Conservation (phyloP, 305 asterid genomes). For the Fraxinus sp. region DNA sequence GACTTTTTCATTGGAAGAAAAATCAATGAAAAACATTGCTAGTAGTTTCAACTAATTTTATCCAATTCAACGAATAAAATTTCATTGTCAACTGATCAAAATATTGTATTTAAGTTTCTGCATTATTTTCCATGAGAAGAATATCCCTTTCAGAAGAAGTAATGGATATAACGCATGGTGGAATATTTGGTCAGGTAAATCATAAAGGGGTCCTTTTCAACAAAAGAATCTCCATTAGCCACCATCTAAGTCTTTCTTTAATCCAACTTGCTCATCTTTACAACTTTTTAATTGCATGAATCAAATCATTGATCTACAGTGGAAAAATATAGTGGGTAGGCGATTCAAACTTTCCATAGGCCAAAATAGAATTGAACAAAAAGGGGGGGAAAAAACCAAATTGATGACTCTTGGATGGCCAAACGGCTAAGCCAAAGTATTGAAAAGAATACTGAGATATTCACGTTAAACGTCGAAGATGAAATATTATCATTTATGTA, state of each 20-base stretch:
- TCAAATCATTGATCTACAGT: neutral
- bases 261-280: neutral
- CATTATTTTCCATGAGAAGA: neutral
- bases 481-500: neutral
- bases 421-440: neutral
- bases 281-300: neutral
- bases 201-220: neutral
- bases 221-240: neutral
- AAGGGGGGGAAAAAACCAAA: neutral
- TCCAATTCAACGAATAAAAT: neutral
- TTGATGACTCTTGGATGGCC: neutral
- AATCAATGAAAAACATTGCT: neutral
- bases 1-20: neutral
- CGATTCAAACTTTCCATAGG: neutral
- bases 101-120: neutral
- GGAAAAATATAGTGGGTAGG: neutral
- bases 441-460: neutral
- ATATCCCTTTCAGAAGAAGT: neutral
- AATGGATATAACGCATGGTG: neutral
- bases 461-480: neutral
- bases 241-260: neutral
- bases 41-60: neutral
- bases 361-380: neutral
- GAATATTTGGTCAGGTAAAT: neutral
- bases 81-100: neutral